Evolutionary conservation across 495 filamentous ascomycete genomes (phyloP).

Genomic region (Cercophora newfieldiana): DNA sequence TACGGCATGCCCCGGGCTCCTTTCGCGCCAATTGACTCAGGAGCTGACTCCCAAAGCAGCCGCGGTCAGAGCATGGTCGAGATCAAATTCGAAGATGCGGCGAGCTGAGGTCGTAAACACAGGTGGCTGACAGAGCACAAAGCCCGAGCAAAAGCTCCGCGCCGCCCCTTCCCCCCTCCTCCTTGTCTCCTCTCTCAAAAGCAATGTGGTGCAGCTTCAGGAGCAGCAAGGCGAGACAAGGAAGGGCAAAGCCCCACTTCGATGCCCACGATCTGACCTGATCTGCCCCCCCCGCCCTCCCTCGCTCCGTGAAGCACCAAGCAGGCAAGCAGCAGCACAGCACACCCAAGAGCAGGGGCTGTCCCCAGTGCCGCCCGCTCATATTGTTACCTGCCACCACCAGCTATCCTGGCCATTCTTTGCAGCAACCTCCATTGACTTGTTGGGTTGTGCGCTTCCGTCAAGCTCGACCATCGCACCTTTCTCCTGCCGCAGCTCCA

Average conservation of each 20-base stretch:
- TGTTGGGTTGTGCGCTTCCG: background rate
- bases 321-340: background rate
- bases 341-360: background rate
- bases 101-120: background rate
- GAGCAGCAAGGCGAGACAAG: constrained; percentile 13
- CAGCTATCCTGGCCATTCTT: constrained; percentile 11
- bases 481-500: background rate
- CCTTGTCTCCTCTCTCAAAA: background rate
- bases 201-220: background rate
- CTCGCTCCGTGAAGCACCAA: background rate
- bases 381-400: background rate
- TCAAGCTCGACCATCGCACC: background rate
- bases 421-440: constrained; percentile 10
- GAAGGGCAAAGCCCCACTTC: background rate
- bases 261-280: constrained; percentile 3
- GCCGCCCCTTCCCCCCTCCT: background rate
- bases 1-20: background rate
- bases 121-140: background rate
- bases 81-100: background rate
- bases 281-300: background rate
- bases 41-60: background rate
- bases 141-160: background rate
- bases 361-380: background rate
- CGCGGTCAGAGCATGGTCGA: background rate
- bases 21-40: background rate